Evolutionary conservation across 768 basidiomycete genomes (phyloP).

Genomic region (Leccinum arenicola): DNA sequence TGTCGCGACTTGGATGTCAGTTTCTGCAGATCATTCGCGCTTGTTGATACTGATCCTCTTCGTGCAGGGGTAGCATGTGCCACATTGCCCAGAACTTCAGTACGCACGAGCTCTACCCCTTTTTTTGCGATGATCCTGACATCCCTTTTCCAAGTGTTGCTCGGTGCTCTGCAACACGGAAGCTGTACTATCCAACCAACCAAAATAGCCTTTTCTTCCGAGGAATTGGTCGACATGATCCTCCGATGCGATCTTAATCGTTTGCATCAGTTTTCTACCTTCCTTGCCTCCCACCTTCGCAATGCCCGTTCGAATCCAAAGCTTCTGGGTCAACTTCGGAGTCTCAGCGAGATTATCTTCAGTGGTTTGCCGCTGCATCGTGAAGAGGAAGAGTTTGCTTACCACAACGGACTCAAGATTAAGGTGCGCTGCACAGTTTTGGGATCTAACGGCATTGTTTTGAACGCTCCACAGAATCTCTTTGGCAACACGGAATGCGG

Average conservation of each 20-base stretch:
- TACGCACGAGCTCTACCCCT: constrained; percentile 38
- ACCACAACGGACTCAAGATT: constrained; percentile 58
- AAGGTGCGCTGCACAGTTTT: constrained; percentile 43
- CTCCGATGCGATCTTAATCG: constrained; percentile 65
- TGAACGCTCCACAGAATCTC: constrained; percentile 51
- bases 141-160: constrained; percentile 44
- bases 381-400: constrained; percentile 74
- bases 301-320: constrained; percentile 58
- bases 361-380: constrained; percentile 59
- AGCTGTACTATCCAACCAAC: constrained; percentile 73
- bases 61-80: constrained; percentile 74
- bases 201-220: constrained; percentile 57
- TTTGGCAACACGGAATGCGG: constrained; percentile 84
- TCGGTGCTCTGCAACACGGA: constrained; percentile 70
- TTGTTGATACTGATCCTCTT: constrained; percentile 33
- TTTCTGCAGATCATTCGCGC: constrained; percentile 20
- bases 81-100: constrained; percentile 78
- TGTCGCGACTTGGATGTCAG: constrained; percentile 72
- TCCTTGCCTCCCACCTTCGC: constrained; percentile 62
- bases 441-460: constrained; percentile 13
- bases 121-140: constrained; percentile 20
- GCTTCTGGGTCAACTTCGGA: constrained; percentile 52
- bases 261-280: constrained; percentile 70
- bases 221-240: constrained; percentile 73
- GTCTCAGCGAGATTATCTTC: constrained; percentile 63